These are phyloP conservation scores for Ascochyta lentis DNA, from an alignment of 2,329 filamentous ascomycete species.

Conservation along the genomic window DNA sequence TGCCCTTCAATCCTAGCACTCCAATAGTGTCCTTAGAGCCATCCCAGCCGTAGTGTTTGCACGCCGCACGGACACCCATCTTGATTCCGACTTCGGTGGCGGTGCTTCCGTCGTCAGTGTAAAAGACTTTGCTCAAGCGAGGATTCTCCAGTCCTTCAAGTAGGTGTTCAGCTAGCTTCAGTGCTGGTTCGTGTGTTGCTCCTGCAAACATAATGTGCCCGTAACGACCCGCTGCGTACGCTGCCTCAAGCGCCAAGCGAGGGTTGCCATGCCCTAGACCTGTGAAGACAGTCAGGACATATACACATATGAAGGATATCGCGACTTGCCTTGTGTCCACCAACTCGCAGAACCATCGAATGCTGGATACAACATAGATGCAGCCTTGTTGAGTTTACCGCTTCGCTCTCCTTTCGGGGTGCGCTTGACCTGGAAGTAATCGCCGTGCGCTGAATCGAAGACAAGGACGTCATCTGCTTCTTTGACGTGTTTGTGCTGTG, in stretches of 20 bases:
- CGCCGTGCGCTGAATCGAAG: constrained; percentile 81
- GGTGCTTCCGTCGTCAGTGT: constrained; percentile 83
- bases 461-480: constrained; percentile 68
- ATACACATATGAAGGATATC: too few relatives aligned
- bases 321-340: constrained; percentile 78
- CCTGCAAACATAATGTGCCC: constrained; percentile 89
- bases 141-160: constrained; percentile 67
- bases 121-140: constrained; percentile 75
- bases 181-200: constrained; percentile 78
- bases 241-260: constrained; percentile 73
- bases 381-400: constrained; percentile 15
- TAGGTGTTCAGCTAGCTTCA: constrained; percentile 71
- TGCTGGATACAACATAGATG: constrained; percentile 64
- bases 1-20: constrained; percentile 77
- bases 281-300: not conserved
- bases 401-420: constrained; percentile 31
- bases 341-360: constrained; percentile 88
- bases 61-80: constrained; percentile 77
- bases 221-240: constrained; percentile 82
- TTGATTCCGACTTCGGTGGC: constrained; percentile 85
- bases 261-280: constrained; percentile 80
- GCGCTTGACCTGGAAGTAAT: constrained; percentile 72
- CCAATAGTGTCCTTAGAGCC: constrained; percentile 64
- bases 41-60: constrained; percentile 70
- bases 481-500: constrained; percentile 73